Evolutionary conservation across 1,139 yeast genomes (phyloP).

Genomic region (Yamadazyma conglobata): DNA sequence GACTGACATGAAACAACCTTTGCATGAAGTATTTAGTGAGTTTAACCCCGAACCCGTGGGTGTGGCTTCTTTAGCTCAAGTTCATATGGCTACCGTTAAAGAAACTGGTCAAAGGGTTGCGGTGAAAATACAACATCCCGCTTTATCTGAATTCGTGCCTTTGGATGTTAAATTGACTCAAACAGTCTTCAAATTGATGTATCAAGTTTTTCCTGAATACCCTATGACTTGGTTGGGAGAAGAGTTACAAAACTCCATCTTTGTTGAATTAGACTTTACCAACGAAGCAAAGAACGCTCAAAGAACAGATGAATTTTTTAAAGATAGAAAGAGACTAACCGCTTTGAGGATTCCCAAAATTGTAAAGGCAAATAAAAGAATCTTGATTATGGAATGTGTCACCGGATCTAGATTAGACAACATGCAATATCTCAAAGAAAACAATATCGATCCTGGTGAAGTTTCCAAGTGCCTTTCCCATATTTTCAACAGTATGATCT

Average conservation of each 20-base stretch:
- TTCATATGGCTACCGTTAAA: constrained; percentile 70
- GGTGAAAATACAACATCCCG: constrained; percentile 92
- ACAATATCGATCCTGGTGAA: constrained; percentile 69
- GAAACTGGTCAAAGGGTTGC: constrained; percentile 74
- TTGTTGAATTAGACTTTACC: constrained; percentile 81
- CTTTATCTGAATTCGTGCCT: constrained; percentile 83
- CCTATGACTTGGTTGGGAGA: constrained; percentile 93
- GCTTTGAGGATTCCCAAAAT: constrained; percentile 80
- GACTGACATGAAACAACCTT: constrained; percentile 58
- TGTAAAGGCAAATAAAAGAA: constrained; percentile 61
- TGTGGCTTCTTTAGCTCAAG: constrained; percentile 95
- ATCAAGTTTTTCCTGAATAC: constrained; percentile 84
- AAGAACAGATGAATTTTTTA: constrained; percentile 65
- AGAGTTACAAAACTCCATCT: constrained; percentile 81
- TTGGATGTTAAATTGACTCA: constrained; percentile 78
- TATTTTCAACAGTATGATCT: constrained; percentile 91
- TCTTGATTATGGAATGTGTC: constrained; percentile 84
- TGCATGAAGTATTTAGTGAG: constrained; percentile 64
- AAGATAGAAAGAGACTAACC: constrained; percentile 52
- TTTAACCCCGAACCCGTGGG: constrained; percentile 82
- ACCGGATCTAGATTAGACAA: constrained; percentile 84
- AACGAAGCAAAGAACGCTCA: constrained; percentile 83
- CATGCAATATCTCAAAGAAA: constrained; percentile 54
- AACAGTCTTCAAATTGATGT: constrained; percentile 70
- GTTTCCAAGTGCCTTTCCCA: constrained; percentile 86